These are phyloP conservation scores for Boletus subparvulus DNA, from an alignment of 768 basidiomycete genomes.

Conservation along the genomic window DNA sequence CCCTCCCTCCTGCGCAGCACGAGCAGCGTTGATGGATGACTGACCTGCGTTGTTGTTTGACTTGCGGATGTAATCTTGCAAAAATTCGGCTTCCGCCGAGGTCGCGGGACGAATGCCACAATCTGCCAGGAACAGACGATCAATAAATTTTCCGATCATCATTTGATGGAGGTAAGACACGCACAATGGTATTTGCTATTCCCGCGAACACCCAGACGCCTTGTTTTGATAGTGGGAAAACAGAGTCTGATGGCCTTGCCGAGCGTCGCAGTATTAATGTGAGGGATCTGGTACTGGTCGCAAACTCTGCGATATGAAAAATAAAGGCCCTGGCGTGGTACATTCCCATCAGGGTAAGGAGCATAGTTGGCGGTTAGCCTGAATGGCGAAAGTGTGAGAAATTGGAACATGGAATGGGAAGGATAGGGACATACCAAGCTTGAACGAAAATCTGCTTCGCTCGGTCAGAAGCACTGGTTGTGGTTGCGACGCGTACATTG, in stretches of 20 bases:
- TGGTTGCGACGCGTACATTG: constrained; percentile 85
- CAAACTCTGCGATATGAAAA: constrained; percentile 90
- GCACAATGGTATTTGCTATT: constrained; percentile 96
- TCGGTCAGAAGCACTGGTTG: constrained; percentile 86
- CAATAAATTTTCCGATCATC: constrained; percentile 34
- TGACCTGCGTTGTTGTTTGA: constrained; percentile 85
- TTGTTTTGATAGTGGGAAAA: constrained; percentile 93
- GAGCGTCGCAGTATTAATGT: constrained; percentile 93
- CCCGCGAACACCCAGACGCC: constrained; percentile 87
- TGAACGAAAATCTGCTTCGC: constrained; percentile 93
- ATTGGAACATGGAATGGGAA: constrained; percentile 17
- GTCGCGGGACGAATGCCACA: constrained; percentile 93
- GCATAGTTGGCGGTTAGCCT: constrained; percentile 91
- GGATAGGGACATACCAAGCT: constrained; percentile 64
- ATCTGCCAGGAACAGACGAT: constrained; percentile 49
- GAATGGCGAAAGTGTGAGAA: constrained; percentile 18
- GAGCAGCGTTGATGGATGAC: constrained; percentile 71
- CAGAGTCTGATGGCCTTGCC: constrained; percentile 93
- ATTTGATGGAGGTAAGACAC: constrained; percentile 39
- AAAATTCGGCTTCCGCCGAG: constrained; percentile 86
- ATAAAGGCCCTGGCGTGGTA: constrained; percentile 91
- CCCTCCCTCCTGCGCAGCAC: constrained; percentile 69
- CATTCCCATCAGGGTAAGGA: constrained; percentile 89
- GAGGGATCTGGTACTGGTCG: constrained; percentile 89
- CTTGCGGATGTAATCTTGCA: constrained; percentile 89